Evolutionary conservation across 768 basidiomycete species (phyloP), one percentile per base, ranked within the genome.

Genomic region (Leccinum variicolor): DNA sequence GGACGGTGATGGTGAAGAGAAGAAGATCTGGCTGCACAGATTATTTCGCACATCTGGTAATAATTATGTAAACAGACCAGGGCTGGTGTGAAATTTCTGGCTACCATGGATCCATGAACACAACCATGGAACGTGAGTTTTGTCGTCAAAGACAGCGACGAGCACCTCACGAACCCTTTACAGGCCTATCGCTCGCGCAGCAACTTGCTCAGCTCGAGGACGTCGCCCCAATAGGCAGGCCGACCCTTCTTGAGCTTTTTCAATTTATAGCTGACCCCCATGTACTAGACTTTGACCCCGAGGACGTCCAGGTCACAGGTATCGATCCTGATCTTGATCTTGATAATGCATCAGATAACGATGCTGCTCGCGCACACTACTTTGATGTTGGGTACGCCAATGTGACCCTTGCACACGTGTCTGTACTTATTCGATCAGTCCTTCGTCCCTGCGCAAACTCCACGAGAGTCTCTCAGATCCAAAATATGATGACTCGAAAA

Each of bases 121-220:
- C 9, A 36, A 67, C 48, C 21, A 67, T 71, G 72, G 49, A 71
- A 55, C 72, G 70, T 73, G 57, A 66, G 70, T 70, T 26, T 45
- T 51, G 19, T 36, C 46, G 28, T 29, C 46, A 17, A 17, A 41
- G 25, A 23, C 45, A 13, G 17, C 28, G 26, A 43, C 23, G 50
- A 62, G 39, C 59, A 50, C 55, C 47, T 58, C 49, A 57, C n/a
- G 29, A 46, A 11, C 1, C 1, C 48, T 53, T 45, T 25, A 13
- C 59, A 79, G 79, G 80, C 28, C 70, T 87, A 34, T 84, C 88
- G 3, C 79, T 91, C 25, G 85, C 84, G 3, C 83, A 95, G 68
- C 93, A 96, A 67, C 84, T 97, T 43, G 88, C 87, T 36, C 81
- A 88, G 66, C 83, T 98, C 25, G 82, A 90, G 49, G 83, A 90